Evolutionary conservation across 2,329 filamentous ascomycete genomes (phyloP).

Genomic region (Cadophora luteo-olivacea): DNA sequence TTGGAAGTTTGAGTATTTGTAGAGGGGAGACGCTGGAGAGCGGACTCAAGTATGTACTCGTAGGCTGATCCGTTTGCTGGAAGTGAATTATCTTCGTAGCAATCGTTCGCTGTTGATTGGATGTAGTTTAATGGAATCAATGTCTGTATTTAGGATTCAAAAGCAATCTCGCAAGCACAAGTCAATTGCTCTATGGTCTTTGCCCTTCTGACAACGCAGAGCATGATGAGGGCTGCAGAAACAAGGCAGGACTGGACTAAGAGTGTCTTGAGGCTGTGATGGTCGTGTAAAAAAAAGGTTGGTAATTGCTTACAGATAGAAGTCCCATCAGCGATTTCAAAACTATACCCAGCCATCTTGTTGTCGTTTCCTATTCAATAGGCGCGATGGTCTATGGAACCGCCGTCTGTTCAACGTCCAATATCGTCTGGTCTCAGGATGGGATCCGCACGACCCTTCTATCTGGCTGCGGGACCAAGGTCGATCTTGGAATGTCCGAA

Average conservation of each 20-base stretch:
- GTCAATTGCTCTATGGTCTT: neutral
- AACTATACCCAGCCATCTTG: neutral
- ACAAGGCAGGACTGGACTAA: neutral
- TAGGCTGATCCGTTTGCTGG: neutral
- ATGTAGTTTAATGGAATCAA: neutral
- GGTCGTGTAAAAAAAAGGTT: neutral
- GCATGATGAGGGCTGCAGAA: neutral
- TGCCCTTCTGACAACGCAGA: neutral
- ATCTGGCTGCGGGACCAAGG: neutral
- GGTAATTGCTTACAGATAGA: neutral
- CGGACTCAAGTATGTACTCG: neutral
- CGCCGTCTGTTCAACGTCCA: neutral
- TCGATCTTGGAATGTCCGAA: neutral
- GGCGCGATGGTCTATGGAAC: neutral
- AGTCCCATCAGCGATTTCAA: neutral
- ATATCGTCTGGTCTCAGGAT: neutral
- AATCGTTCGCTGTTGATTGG: neutral
- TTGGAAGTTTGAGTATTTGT: neutral
- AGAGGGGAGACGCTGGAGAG: neutral
- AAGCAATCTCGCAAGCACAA: neutral
- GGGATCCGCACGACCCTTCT: neutral
- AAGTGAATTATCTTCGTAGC: conserved; percentile 3
- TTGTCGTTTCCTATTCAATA: neutral
- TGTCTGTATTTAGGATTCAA: neutral
- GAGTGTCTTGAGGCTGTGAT: neutral